Evolutionary conservation across 1,284 basidiomycete species (phyloP).

Genomic region (Blastosporella zonata): DNA sequence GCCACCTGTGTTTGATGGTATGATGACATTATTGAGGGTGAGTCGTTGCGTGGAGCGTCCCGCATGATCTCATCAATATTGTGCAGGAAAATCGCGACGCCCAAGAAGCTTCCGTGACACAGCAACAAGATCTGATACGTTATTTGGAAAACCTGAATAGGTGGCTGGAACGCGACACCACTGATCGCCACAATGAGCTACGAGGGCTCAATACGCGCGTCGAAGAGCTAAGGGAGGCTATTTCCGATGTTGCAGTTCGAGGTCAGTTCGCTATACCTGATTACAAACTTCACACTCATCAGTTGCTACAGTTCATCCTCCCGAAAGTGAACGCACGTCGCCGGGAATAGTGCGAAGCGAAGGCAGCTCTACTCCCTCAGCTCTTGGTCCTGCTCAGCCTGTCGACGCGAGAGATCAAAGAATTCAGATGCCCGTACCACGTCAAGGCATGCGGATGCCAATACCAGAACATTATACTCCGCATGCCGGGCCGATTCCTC

Average conservation of each 20-base stretch:
- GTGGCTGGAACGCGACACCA: slow-evolving; percentile 72
- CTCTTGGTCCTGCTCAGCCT: slow-evolving; percentile 2
- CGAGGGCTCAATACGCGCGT: slow-evolving; percentile 61
- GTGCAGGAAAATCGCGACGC: slow-evolving; percentile 70
- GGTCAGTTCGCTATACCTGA: slow-evolving; percentile 20
- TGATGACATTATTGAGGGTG: slow-evolving; percentile 65
- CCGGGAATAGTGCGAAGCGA: slow-evolving; percentile 15
- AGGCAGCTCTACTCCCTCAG: slow-evolving; percentile 16
- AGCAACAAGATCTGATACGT: slow-evolving; percentile 73
- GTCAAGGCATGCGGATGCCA: not conserved
- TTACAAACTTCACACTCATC: not conserved
- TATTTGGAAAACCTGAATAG: slow-evolving; percentile 70
- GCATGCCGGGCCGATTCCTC: slow-evolving; percentile 4
- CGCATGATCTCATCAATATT: not conserved
- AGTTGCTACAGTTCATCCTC: slow-evolving; percentile 9
- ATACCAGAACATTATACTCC: slow-evolving; percentile 16
- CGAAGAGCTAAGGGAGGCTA: slow-evolving; percentile 53
- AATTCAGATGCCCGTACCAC: slow-evolving; percentile 13
- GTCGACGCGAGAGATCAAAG: not conserved
- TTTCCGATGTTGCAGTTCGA: slow-evolving; percentile 38
- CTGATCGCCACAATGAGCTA: slow-evolving; percentile 69
- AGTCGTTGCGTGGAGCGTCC: slow-evolving; percentile 18
- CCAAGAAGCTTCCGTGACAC: slow-evolving; percentile 69
- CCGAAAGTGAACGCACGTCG: slow-evolving; percentile 19
- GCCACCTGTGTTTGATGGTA: slow-evolving; percentile 50